Evolutionary conservation across 2,329 filamentous ascomycete species (phyloP), one percentile per base, ranked within the genome.

Genomic region (Sarocladium brachiariae): DNA sequence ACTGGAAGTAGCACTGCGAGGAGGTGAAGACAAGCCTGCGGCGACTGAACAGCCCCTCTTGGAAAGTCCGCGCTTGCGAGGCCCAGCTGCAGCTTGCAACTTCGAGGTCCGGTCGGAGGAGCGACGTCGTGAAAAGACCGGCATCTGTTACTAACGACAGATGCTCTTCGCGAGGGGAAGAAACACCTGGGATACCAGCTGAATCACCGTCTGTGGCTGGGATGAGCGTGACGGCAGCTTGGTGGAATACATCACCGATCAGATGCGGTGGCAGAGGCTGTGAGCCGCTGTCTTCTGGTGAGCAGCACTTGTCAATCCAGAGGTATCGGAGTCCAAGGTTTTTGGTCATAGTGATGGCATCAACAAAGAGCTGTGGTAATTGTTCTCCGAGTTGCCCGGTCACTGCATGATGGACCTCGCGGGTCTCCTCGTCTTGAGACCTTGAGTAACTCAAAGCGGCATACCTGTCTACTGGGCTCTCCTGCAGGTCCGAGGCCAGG

Each of bases 1-100:
- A 70, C 50, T 70, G 67, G 43, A 67, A 70, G 54, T 70, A 70
- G 3, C 60, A 59, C 54, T 70, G 67, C 2, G 63, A 67, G 11
- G 62, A 57, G 2, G 66, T 69, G 39, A 70, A 65, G 23, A 69
- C 57, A 24, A 70, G 62, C 10, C 66, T 61, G 5, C 66, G 61
- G 6, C 62, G 61, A 2, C 67, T 61, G 25, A 69, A 55, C 4
- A 68, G 57, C 8, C 65, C 65, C 51, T 70, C 65, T 52, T 69
- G 66, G 33, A 63, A 65, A 13, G 66, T 68, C 63, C 65, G 67
- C 11, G 61, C 66, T 19, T 63, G 60, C 4, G 61, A 56, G 11
- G 64, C 61, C 67, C 67, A 69, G 33, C 56, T 58, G 11, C 66
- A 69, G 45, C 57, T 60, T 19, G 61, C 59, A 9, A 68, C 61